These are phyloP conservation scores for Lasiosphaeris hirsuta DNA, from an alignment of 495 filamentous ascomycete species.

Conservation along the genomic window DNA sequence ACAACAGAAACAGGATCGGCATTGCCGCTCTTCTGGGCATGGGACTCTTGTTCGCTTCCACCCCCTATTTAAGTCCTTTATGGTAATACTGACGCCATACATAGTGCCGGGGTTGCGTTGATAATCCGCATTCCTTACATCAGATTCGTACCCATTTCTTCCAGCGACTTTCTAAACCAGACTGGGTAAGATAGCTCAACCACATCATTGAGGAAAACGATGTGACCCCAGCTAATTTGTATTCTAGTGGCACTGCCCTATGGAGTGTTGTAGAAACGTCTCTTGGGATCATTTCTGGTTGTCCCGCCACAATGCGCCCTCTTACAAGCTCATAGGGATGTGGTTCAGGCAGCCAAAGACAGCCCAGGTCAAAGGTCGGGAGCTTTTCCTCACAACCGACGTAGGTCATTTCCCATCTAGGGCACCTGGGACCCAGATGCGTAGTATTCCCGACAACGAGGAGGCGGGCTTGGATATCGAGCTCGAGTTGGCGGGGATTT, in stretches of 20 bases:
- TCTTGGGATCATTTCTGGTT: conserved; percentile 41
- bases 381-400: too few species aligned
- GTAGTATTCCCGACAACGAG: too few species aligned
- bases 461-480: too few species aligned
- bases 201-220: too few species aligned
- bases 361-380: not conserved
- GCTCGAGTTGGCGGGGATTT: too few species aligned
- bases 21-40: conserved; percentile 34
- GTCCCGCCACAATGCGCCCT: conserved; percentile 40
- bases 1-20: conserved; percentile 29
- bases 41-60: conserved; percentile 31
- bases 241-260: conserved; percentile 29
- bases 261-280: conserved; percentile 39
- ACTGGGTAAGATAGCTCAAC: conserved; percentile 19
- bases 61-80: not conserved
- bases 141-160: conserved; percentile 25
- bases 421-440: too few species aligned
- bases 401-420: too few species aligned
- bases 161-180: conserved; percentile 12
- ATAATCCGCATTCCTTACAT: conserved; percentile 41
- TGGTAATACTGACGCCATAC: not conserved
- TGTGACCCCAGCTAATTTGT: too few species aligned
- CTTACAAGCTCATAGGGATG: conserved; percentile 26
- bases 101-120: conserved; percentile 39
- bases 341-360: not conserved